Conservation (phyloP, 2,329 filamentous ascomycete species). For the Leptodontidium sp. region DNA sequence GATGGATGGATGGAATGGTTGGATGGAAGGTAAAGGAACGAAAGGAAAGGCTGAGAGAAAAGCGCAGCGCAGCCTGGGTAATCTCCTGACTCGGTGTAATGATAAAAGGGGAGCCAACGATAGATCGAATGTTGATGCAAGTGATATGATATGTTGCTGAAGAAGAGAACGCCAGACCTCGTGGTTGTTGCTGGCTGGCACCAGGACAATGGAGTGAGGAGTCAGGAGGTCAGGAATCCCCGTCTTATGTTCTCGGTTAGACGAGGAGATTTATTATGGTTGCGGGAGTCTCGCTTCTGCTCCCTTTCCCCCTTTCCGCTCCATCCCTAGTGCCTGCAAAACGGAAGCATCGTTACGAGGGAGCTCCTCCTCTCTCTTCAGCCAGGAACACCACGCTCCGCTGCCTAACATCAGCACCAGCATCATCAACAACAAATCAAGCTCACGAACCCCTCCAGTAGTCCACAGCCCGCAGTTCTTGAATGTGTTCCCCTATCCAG, state of each 20-base stretch:
- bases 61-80: background rate
- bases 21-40: background rate
- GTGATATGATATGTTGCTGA: slow-evolving; percentile 4
- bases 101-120: slow-evolving; percentile 3
- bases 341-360: background rate
- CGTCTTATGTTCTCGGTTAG: slow-evolving; percentile 6
- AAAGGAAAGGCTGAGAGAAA: background rate
- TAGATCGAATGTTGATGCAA: background rate
- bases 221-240: slow-evolving; percentile 3
- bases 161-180: background rate
- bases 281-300: slow-evolving; percentile 16
- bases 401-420: too few relatives aligned
- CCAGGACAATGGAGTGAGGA: background rate
- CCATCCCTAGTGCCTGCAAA: background rate
- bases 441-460: slow-evolving; percentile 3
- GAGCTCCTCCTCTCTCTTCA: background rate
- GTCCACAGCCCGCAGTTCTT: background rate
- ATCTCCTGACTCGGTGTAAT: slow-evolving; percentile 11
- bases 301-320: background rate
- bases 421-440: background rate
- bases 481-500: background rate
- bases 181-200: background rate
- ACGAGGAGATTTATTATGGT: background rate
- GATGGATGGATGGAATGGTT: background rate
- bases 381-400: background rate